A percentile compares a stretch with the other conserved stretches of the same genome.
Evolutionary conservation across 805 yeast species (phyloP).

Genomic region (Nadsonia fulvescens): DNA sequence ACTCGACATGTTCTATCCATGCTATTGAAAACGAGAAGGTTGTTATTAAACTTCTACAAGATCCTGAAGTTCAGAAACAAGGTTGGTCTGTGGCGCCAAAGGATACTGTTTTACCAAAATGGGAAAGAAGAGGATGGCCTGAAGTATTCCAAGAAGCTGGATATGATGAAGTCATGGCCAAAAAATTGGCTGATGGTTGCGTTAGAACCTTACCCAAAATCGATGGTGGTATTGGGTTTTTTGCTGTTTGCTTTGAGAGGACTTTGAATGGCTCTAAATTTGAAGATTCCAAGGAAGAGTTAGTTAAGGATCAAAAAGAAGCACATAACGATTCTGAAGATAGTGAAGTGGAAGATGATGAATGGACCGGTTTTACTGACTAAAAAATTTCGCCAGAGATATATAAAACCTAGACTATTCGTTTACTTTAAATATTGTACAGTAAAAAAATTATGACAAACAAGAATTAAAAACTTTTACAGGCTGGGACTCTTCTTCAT

Average conservation of each 20-base stretch:
- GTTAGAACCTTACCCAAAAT: constrained; percentile 67
- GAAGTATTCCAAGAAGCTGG: constrained; percentile 40
- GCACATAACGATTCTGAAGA: no score
- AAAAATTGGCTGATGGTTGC: constrained; percentile 63
- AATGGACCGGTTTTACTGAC: constrained; percentile 23
- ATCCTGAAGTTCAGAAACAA: constrained; percentile 35
- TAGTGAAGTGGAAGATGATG: constrained; percentile 15
- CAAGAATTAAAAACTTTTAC: no score
- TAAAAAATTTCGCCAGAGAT: neutral
- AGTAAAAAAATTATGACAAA: neutral
- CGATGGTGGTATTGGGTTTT: constrained; percentile 98
- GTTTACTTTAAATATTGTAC: neutral
- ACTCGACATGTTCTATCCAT: constrained; percentile 91
- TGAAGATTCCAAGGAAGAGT: no score
- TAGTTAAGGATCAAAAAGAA: no score
- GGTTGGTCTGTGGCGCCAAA: constrained; percentile 64
- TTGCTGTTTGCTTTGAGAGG: constrained; percentile 84
- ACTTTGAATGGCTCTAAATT: no score
- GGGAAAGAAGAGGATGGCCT: constrained; percentile 73
- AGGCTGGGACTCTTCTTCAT: no score
- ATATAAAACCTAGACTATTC: neutral
- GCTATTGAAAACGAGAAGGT: constrained; percentile 89
- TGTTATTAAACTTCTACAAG: constrained; percentile 58
- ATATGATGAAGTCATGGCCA: constrained; percentile 20
- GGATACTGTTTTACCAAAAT: constrained; percentile 50